Percentiles rank a stretch among this genome's conserved stretches.
These are phyloP conservation scores for Penicillium glabrum DNA, from an alignment of 2,329 filamentous ascomycete genomes.

Conservation along the genomic window DNA sequence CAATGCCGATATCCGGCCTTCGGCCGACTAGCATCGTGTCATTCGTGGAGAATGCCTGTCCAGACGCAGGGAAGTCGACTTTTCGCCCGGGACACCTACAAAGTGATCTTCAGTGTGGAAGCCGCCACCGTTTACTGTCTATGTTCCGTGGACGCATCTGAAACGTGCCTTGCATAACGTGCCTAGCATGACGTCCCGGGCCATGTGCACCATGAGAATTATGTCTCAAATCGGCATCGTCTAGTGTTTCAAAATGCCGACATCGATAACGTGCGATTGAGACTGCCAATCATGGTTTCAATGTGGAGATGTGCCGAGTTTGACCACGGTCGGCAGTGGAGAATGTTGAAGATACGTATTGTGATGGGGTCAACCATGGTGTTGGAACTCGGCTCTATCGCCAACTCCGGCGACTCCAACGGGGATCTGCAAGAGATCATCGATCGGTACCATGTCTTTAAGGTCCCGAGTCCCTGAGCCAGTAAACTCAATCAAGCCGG, in stretches of 20 bases:
- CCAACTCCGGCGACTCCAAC: conserved; percentile 10
- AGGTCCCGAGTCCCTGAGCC: background rate
- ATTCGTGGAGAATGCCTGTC: background rate
- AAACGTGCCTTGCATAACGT: background rate
- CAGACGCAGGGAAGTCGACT: background rate
- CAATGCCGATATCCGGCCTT: background rate
- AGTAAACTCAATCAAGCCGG: background rate
- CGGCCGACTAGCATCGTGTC: background rate
- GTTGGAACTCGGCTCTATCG: background rate
- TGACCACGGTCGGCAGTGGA: conserved; percentile 1
- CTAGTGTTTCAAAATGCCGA: background rate
- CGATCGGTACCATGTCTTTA: conserved; percentile 4
- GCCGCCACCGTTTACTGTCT: background rate
- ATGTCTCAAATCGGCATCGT: background rate
- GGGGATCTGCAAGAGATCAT: conserved; percentile 5
- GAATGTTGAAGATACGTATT: background rate
- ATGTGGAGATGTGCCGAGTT: background rate
- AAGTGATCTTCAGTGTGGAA: background rate
- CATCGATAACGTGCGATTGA: background rate
- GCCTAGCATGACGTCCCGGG: background rate
- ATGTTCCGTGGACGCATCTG: background rate
- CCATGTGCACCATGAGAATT: background rate
- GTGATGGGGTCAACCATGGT: background rate
- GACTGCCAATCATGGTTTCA: background rate
- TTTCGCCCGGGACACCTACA: background rate